Conservation (phyloP, 495 filamentous ascomycete species). For the Cairneyella variabilis region DNA sequence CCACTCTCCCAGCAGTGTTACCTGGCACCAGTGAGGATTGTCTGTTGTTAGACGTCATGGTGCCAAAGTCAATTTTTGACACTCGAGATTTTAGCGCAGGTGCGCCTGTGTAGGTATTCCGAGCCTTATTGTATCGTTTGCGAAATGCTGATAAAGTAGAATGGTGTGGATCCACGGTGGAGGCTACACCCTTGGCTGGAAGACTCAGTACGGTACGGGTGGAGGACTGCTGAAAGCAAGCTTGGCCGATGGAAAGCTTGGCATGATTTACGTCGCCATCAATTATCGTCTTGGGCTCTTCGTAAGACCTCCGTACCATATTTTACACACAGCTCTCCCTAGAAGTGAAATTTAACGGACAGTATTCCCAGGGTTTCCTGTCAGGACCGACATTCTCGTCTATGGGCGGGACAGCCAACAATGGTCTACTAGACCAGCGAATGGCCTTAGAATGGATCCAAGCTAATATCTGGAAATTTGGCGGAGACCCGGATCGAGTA, state of each 20-base stretch:
- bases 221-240: slow-evolving; percentile 44
- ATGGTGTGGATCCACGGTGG: slow-evolving; percentile 62
- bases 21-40: slow-evolving; percentile 36
- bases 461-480: slow-evolving; percentile 62
- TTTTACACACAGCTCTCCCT: neutral
- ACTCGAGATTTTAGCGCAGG: slow-evolving; percentile 10
- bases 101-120: slow-evolving; percentile 14
- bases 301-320: neutral
- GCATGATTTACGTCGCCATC: slow-evolving; percentile 57
- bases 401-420: slow-evolving; percentile 55
- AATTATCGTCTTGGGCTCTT: slow-evolving; percentile 52
- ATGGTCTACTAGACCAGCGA: slow-evolving; percentile 63
- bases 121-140: neutral
- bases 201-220: slow-evolving; percentile 38
- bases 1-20: slow-evolving; percentile 5
- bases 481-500: slow-evolving; percentile 60
- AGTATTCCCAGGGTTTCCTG: slow-evolving; percentile 47
- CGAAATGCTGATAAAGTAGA: neutral
- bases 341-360: slow-evolving; percentile 3
- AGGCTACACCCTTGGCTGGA: slow-evolving; percentile 50
- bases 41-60: slow-evolving; percentile 48
- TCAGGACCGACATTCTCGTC: slow-evolving; percentile 41
- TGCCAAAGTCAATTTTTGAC: slow-evolving; percentile 42
- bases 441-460: slow-evolving; percentile 73
- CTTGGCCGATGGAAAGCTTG: slow-evolving; percentile 32